phyloP scores from a whole-genome alignment of 306 rosid species.

The Rosa lucieae region DNA sequence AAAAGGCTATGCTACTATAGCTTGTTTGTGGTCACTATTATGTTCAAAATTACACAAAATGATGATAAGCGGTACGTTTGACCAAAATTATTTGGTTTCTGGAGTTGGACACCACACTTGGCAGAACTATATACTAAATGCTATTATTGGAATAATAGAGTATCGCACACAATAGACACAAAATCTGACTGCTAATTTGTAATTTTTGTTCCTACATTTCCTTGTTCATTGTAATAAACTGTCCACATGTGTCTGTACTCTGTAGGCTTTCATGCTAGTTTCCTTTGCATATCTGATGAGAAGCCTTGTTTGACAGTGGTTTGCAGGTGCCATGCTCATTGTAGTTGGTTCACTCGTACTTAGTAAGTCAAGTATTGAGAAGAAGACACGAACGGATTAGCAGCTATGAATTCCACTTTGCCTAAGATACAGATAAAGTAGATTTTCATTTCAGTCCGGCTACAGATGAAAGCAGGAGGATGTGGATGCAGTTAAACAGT shows the following conservation, averaged over 20 bases:
- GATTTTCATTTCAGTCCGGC: neutral
- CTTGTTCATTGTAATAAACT: neutral
- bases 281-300: constrained; percentile 29
- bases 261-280: neutral
- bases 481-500: neutral
- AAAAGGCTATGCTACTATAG: neutral
- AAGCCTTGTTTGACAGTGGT: constrained; percentile 52
- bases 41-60: neutral
- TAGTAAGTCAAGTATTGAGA: constrained; percentile 59
- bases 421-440: neutral
- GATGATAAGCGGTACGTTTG: neutral
- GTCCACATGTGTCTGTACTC: neutral
- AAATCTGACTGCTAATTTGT: neutral
- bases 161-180: neutral
- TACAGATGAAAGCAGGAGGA: neutral
- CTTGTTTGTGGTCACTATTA: neutral
- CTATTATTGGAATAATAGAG: neutral
- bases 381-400: constrained; percentile 49
- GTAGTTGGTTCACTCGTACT: constrained; percentile 74
- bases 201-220: neutral
- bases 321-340: constrained; percentile 84
- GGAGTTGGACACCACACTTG: neutral
- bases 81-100: neutral
- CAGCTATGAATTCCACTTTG: neutral
- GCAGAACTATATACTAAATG: neutral